Percentiles rank a stretch among this genome's conserved stretches.
These are phyloP conservation scores for Leucocoprinus sp. DNA, from an alignment of 768 basidiomycete species.

Conservation along the genomic window DNA sequence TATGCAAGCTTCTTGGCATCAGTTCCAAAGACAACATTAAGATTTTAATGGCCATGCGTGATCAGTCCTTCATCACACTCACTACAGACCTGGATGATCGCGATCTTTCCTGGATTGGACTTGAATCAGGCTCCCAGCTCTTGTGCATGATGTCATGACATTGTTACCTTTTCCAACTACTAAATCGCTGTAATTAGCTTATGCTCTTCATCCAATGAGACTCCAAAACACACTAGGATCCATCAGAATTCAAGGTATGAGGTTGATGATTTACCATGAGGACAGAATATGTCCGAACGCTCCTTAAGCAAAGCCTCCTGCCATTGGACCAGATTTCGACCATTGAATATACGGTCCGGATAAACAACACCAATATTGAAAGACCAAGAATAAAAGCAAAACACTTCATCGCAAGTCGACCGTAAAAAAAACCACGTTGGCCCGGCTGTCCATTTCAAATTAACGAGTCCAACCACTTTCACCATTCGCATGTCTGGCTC, in stretches of 20 bases:
- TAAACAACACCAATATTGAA: constrained; percentile 44
- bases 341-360: constrained; percentile 43
- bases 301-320: constrained; percentile 26
- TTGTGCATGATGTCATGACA: constrained; percentile 22
- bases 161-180: constrained; percentile 4
- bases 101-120: constrained; percentile 63
- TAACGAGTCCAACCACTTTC: constrained; percentile 73
- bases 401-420: constrained; percentile 24
- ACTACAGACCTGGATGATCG: constrained; percentile 38
- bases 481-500: constrained; percentile 69
- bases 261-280: constrained; percentile 13
- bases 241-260: constrained; percentile 1
- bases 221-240: not conserved
- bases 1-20: constrained; percentile 40
- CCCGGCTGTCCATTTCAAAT: constrained; percentile 29
- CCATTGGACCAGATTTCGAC: constrained; percentile 34
- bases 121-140: constrained; percentile 46
- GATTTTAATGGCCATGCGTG: constrained; percentile 51
- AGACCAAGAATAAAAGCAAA: constrained; percentile 43
- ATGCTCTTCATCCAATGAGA: not conserved
- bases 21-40: constrained; percentile 25
- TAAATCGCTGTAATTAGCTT: not conserved
- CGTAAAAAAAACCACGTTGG: constrained; percentile 13
- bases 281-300: constrained; percentile 14
- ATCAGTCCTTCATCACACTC: constrained; percentile 39